Percentiles rank a stretch among this genome's conserved stretches.
Evolutionary conservation across 352 stramenopile genomes (phyloP).

Genomic region (Pythium plurisporium): DNA sequence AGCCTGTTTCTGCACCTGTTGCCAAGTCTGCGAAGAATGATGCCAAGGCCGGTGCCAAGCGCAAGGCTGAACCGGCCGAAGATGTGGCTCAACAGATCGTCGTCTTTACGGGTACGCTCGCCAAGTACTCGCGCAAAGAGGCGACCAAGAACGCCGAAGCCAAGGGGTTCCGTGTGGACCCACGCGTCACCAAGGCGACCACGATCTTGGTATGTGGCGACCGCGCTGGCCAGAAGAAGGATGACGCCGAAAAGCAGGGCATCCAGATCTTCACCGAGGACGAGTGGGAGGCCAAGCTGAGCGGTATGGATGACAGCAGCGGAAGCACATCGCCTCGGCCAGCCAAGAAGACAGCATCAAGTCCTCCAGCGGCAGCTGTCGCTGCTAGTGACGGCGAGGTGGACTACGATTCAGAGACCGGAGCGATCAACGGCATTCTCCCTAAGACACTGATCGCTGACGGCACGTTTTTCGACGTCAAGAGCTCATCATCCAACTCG

Average conservation of each 20-base stretch:
- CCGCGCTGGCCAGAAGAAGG: slow-evolving; percentile 26
- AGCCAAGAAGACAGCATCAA: slow-evolving; percentile 7
- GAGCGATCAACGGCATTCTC: slow-evolving; percentile 34
- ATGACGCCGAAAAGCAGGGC: slow-evolving; percentile 27
- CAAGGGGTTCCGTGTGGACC: slow-evolving; percentile 26
- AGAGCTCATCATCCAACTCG: slow-evolving; percentile 47
- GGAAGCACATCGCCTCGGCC: slow-evolving; percentile 6
- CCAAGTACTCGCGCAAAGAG: slow-evolving; percentile 28
- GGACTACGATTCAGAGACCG: slow-evolving; percentile 39
- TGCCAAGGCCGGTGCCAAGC: slow-evolving; percentile 10
- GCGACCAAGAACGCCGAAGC: slow-evolving; percentile 21
- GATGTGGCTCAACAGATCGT: slow-evolving; percentile 2
- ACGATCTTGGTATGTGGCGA: slow-evolving; percentile 33
- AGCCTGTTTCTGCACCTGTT: not conserved
- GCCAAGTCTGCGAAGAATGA: not conserved
- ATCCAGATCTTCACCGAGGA: slow-evolving; percentile 27
- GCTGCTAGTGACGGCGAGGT: slow-evolving; percentile 3
- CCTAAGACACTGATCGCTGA: slow-evolving; percentile 35
- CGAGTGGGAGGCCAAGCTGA: slow-evolving; percentile 30
- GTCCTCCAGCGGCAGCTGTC: not conserved
- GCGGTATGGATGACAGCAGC: not conserved
- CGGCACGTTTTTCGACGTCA: slow-evolving; percentile 39
- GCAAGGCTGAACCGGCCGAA: slow-evolving; percentile 8
- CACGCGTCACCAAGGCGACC: slow-evolving; percentile 27
- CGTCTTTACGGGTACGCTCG: slow-evolving; percentile 29